Evolutionary conservation across 2,329 filamentous ascomycete species (phyloP).

Genomic region (Sarocladium oryzae): DNA sequence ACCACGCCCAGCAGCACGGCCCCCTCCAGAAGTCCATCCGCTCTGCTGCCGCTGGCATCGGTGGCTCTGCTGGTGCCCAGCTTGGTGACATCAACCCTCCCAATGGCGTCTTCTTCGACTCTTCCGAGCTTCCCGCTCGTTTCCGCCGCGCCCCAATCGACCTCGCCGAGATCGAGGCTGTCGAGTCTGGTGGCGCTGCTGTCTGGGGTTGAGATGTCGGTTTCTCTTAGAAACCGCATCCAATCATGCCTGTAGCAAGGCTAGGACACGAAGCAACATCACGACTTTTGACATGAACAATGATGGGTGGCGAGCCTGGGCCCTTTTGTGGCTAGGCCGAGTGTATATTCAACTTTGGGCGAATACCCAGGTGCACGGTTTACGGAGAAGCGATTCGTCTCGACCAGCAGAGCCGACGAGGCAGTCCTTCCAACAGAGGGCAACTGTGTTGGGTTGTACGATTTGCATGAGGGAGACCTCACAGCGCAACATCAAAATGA

Average conservation of each 20-base stretch:
- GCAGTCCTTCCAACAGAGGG: neutral
- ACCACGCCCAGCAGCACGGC: conserved; percentile 72
- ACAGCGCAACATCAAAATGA: neutral
- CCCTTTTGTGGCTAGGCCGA: neutral
- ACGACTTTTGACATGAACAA: conserved; percentile 7
- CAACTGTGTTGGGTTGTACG: neutral
- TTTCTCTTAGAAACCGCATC: neutral
- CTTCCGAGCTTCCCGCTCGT: conserved; percentile 75
- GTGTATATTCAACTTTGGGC: neutral
- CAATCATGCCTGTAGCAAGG: neutral
- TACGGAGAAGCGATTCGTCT: conserved; percentile 1
- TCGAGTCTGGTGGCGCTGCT: conserved; percentile 84
- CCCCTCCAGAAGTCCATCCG: conserved; percentile 58
- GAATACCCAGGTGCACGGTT: neutral
- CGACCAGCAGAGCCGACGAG: conserved; percentile 1
- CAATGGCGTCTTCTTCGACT: conserved; percentile 77
- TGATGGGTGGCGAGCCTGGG: neutral
- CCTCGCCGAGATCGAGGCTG: conserved; percentile 83
- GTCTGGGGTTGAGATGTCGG: conserved; percentile 34
- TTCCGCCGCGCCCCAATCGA: conserved; percentile 73
- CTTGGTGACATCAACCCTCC: conserved; percentile 67
- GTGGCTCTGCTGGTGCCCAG: conserved; percentile 58
- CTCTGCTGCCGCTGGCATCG: conserved; percentile 36
- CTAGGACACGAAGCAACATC: conserved; percentile 3
- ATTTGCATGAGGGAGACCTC: neutral